Percentiles rank a stretch among this genome's conserved stretches.
These are phyloP conservation scores for Penicillium soppii DNA, from an alignment of 495 filamentous ascomycete genomes.

Conservation along the genomic window DNA sequence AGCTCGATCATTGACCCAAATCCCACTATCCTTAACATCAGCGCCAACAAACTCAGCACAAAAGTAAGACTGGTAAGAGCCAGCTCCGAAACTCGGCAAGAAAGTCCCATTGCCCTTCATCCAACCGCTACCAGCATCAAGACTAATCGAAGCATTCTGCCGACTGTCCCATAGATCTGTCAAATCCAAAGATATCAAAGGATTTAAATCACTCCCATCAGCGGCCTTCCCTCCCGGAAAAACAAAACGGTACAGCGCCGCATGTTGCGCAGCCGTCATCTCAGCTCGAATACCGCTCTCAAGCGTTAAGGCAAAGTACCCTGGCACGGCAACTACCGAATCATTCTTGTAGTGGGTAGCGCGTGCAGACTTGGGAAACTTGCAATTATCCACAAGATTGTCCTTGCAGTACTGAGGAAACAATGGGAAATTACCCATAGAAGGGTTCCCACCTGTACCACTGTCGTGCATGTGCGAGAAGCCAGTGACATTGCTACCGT, in stretches of 20 bases:
- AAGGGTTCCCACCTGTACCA: constrained; percentile 65
- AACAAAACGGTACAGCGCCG: constrained; percentile 68
- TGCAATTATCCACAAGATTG: constrained; percentile 61
- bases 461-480: constrained; percentile 68
- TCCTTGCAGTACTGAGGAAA: constrained; percentile 65
- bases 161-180: constrained; percentile 65
- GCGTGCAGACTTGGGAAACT: constrained; percentile 52
- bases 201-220: constrained; percentile 40
- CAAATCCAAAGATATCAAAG: constrained; percentile 64
- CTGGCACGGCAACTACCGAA: constrained; percentile 61
- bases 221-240: constrained; percentile 51
- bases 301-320: constrained; percentile 64
- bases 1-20: constrained; percentile 64
- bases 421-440: constrained; percentile 69
- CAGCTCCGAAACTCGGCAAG: constrained; percentile 66
- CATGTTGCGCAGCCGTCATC: constrained; percentile 66
- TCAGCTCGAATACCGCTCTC: constrained; percentile 59
- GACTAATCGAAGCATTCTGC: constrained; percentile 57
- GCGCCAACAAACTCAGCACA: constrained; percentile 70
- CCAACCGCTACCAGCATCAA: constrained; percentile 59
- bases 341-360: constrained; percentile 45
- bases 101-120: constrained; percentile 67
- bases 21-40: constrained; percentile 58
- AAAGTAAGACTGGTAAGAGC: constrained; percentile 61
- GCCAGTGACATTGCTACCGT: constrained; percentile 59